Conservation (phyloP, 441 rosid genomes). For the Metrosideros polymorpha region DNA sequence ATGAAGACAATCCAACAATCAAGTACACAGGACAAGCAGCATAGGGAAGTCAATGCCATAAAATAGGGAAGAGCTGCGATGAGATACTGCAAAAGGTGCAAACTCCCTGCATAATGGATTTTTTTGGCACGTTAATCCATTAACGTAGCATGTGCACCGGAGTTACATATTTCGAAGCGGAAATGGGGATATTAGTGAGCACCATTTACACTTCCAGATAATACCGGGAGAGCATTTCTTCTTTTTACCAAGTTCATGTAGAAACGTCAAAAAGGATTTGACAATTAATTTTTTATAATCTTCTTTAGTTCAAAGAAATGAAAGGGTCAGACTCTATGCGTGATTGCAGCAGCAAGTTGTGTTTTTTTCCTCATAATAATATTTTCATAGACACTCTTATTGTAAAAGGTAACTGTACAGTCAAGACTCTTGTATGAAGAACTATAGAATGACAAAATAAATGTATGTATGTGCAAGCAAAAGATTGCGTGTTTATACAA, state of each 20-base stretch:
- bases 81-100: neutral
- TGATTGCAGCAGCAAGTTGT: neutral
- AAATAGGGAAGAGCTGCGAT: neutral
- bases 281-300: neutral
- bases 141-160: neutral
- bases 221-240: neutral
- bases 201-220: neutral
- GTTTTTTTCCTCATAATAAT: neutral
- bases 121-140: neutral
- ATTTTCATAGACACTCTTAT: neutral
- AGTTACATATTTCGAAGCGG: neutral
- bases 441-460: neutral
- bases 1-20: neutral
- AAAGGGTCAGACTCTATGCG: neutral
- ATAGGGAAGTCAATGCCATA: neutral
- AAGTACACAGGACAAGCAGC: neutral
- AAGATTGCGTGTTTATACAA: neutral
- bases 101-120: neutral
- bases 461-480: neutral
- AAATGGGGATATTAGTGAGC: neutral
- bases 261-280: neutral
- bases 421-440: neutral
- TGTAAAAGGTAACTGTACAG: neutral
- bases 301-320: neutral
- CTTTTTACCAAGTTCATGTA: neutral